Percentiles rank a stretch among this genome's conserved stretches.
Conservation (phyloP, 106 monocot genomes). For the Dactylorhiza incarnata region DNA sequence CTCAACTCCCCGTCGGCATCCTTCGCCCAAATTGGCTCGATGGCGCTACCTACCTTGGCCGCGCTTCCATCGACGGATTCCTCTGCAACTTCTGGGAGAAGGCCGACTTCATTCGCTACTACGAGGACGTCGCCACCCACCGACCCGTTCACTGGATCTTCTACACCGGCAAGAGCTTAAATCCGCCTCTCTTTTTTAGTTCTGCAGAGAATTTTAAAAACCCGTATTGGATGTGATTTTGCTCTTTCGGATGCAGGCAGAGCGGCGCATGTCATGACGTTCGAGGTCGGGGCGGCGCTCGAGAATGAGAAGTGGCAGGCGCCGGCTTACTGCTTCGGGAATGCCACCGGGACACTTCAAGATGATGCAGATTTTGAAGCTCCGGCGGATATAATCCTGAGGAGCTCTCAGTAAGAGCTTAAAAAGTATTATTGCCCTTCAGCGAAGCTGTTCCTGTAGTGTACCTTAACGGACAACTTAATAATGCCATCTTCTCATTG, state of each 20-base stretch:
- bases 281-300: constrained; percentile 67
- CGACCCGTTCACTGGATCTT: constrained; percentile 80
- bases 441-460: background rate
- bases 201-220: too few relatives aligned
- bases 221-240: background rate
- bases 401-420: background rate
- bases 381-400: background rate
- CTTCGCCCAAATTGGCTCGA: constrained; percentile 78
- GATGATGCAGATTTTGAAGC: background rate
- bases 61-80: constrained; percentile 44
- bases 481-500: background rate
- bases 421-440: background rate
- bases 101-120: constrained; percentile 76
- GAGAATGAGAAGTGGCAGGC: constrained; percentile 78
- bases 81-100: constrained; percentile 79
- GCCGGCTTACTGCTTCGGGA: constrained; percentile 61
- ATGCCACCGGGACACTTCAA: background rate
- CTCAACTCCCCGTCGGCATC: constrained; percentile 50
- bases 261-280: constrained; percentile 68
- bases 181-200: background rate
- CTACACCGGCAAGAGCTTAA: constrained; percentile 43
- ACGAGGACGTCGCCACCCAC: constrained; percentile 63
- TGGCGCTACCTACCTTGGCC: constrained; percentile 64
- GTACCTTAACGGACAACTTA: background rate
- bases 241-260: constrained; percentile 33